Evolutionary conservation across 257 asterid genomes (phyloP).

Genomic region (Verbascum thapsus): DNA sequence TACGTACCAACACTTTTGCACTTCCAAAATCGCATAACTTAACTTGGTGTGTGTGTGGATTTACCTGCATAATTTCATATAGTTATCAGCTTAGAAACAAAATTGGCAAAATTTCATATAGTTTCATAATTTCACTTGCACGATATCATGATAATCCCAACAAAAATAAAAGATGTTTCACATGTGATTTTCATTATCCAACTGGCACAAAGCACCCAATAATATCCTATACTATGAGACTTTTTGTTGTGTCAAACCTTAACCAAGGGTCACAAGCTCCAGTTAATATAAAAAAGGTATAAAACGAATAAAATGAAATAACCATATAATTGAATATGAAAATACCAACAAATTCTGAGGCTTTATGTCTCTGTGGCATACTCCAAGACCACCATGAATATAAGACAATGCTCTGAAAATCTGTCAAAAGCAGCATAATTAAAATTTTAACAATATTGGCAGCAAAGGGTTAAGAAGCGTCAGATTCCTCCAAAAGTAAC

Average conservation of each 20-base stretch:
- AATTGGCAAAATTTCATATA: not conserved
- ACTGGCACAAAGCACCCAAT: constrained; percentile 24
- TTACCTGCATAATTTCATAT: constrained; percentile 52
- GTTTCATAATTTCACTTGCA: no score
- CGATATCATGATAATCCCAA: not conserved
- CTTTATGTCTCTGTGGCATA: constrained; percentile 97
- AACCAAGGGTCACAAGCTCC: constrained; percentile 19
- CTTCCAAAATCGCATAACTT: constrained; percentile 88
- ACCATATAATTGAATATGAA: constrained; percentile 27
- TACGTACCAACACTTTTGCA: constrained; percentile 84
- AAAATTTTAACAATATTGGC: constrained; percentile 14
- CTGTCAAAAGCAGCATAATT: constrained; percentile 48
- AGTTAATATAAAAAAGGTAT: constrained; percentile 10
- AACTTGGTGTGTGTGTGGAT: constrained; percentile 84
- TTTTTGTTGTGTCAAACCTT: constrained; percentile 10
- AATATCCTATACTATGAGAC: no score
- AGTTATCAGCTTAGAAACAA: constrained; percentile 15
- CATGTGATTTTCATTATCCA: not conserved
- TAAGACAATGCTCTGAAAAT: constrained; percentile 92
- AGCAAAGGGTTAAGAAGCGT: not conserved
- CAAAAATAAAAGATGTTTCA: not conserved
- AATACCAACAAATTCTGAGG: constrained; percentile 95
- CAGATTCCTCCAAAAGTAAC: not conserved
- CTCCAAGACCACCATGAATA: constrained; percentile 84
- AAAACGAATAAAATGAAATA: constrained; percentile 6